Conservation (phyloP, 2,329 filamentous ascomycete genomes). For the Colletotrichum lupini region DNA sequence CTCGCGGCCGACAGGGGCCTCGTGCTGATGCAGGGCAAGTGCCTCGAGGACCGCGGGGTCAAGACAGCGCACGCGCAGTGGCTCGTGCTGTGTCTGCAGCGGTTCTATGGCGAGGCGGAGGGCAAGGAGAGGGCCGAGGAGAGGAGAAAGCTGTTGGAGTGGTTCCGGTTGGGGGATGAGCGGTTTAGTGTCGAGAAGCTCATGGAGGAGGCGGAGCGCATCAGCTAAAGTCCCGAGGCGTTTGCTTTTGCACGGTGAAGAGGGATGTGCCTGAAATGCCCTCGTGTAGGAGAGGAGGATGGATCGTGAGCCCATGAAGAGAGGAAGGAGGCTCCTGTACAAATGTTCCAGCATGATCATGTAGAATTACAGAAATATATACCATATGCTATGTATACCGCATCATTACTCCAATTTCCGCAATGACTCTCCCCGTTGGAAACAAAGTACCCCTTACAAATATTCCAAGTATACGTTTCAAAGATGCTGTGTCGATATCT, state of each 20-base stretch:
- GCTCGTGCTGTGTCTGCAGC: constrained; percentile 91
- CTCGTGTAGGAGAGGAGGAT: neutral
- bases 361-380: neutral
- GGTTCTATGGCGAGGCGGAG: constrained; percentile 84
- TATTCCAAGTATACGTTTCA: neutral
- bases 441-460: neutral
- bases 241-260: too few species aligned
- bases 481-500: neutral
- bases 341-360: neutral
- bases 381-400: neutral
- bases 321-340: neutral
- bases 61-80: constrained; percentile 86
- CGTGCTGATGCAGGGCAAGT: constrained; percentile 89
- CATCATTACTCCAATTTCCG: neutral
- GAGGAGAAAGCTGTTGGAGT: constrained; percentile 78
- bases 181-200: constrained; percentile 86
- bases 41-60: constrained; percentile 81
- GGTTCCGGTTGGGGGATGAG: constrained; percentile 83
- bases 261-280: too few species aligned
- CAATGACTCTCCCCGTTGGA: neutral
- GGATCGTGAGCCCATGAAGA: neutral
- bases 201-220: constrained; percentile 88
- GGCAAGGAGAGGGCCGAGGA: constrained; percentile 66
- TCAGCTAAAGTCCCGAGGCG: constrained; percentile 55
- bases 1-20: constrained; percentile 78